phyloP scores from a whole-genome alignment of 176 grass and related monocot species.

The Rhynchospora breviuscula region DNA sequence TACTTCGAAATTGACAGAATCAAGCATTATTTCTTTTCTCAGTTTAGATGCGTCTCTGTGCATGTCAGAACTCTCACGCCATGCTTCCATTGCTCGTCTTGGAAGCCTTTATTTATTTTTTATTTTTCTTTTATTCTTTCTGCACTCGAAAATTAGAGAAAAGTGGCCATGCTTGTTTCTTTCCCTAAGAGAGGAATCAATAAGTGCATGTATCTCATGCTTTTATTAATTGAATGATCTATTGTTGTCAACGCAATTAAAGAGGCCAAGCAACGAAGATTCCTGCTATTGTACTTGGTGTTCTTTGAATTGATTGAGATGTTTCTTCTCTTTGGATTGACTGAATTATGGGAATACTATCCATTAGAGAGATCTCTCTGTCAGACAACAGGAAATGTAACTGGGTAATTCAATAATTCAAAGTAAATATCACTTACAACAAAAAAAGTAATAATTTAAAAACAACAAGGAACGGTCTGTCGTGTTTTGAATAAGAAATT shows the following conservation, averaged over 20 bases:
- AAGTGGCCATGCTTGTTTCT: conserved; percentile 3
- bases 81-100: not conserved
- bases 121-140: not conserved
- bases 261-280: conserved; percentile 19
- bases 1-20: conserved; percentile 17
- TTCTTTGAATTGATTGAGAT: not conserved
- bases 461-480: not conserved
- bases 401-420: too few relatives aligned
- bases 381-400: not conserved
- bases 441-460: too few relatives aligned
- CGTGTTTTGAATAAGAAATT: not conserved
- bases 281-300: conserved; percentile 4
- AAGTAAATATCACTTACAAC: not conserved
- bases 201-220: conserved; percentile 1
- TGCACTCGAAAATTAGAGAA: not conserved
- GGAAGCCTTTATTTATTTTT: not conserved
- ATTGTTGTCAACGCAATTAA: conserved; percentile 18
- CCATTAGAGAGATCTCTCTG: not conserved
- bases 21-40: not conserved
- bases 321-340: not conserved
- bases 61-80: not conserved
- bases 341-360: not conserved
- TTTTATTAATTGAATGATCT: conserved; percentile 20
- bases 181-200: conserved; percentile 14
- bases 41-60: not conserved